phyloP scores from a whole-genome alignment of 2,329 filamentous ascomycete genomes.

The Chalaropsis thielavioides region DNA sequence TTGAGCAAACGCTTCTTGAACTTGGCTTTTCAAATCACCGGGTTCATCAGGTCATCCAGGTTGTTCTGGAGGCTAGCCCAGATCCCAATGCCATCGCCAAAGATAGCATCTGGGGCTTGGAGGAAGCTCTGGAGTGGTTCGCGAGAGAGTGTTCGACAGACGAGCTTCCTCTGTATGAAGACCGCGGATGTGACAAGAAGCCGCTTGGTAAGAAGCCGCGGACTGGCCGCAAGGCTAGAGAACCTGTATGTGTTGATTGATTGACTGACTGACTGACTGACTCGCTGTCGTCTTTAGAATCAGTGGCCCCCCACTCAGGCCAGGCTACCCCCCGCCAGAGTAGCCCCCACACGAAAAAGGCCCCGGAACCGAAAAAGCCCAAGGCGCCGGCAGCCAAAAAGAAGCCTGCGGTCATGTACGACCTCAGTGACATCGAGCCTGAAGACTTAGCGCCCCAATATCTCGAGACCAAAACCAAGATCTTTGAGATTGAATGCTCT shows the following conservation, averaged over 20 bases:
- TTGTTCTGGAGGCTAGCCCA: slow-evolving; percentile 52
- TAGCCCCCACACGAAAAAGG: slow-evolving; percentile 14
- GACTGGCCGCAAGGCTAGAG: background rate
- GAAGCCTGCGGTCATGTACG: slow-evolving; percentile 33
- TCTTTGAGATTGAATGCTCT: slow-evolving; percentile 47
- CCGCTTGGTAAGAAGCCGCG: slow-evolving; percentile 23
- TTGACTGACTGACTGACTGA: background rate
- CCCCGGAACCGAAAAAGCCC: background rate
- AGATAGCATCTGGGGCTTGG: slow-evolving; percentile 67
- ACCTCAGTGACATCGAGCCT: slow-evolving; percentile 54
- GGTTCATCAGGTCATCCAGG: slow-evolving; percentile 48
- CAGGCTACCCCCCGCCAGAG: slow-evolving; percentile 2
- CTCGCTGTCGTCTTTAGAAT: slow-evolving; percentile 5
- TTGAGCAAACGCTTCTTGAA: slow-evolving; percentile 56
- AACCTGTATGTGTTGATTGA: background rate
- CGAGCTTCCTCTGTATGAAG: slow-evolving; percentile 60
- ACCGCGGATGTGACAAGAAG: slow-evolving; percentile 29
- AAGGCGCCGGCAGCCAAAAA: slow-evolving; percentile 16
- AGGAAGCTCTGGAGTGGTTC: slow-evolving; percentile 81
- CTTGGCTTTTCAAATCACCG: slow-evolving; percentile 53
- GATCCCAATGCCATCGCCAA: slow-evolving; percentile 39
- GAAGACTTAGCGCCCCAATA: slow-evolving; percentile 64
- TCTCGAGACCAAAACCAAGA: slow-evolving; percentile 54
- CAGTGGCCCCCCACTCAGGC: background rate
- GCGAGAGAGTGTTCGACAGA: slow-evolving; percentile 57